Evolutionary conservation across 768 basidiomycete genomes (phyloP).

Genomic region (Bullera alba): DNA sequence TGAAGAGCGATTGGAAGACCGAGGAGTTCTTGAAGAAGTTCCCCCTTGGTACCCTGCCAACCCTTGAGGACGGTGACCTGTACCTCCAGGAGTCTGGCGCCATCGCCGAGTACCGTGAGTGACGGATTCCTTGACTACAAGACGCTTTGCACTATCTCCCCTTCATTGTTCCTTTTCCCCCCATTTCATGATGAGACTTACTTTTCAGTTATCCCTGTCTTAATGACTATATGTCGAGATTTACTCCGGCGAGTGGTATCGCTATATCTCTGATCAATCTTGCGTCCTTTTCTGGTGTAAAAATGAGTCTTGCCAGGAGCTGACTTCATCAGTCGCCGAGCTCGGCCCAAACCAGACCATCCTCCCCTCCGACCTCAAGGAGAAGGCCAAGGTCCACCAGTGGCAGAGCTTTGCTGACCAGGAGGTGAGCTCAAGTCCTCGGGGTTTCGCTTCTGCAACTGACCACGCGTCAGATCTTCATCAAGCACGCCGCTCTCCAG

Average conservation of each 20-base stretch:
- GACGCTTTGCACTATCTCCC: background rate
- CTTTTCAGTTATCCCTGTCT: constrained; percentile 67
- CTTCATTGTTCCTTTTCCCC: background rate
- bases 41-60: constrained; percentile 56
- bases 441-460: background rate
- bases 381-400: constrained; percentile 71
- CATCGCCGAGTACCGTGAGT: constrained; percentile 85
- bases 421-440: constrained; percentile 51
- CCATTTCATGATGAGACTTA: constrained; percentile 49
- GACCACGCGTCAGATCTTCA: constrained; percentile 26
- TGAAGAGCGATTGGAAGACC: constrained; percentile 35
- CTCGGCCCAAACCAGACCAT: constrained; percentile 72
- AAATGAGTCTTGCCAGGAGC: background rate
- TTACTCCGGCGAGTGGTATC: constrained; percentile 48
- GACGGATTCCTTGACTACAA: too few relatives aligned
- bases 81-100: constrained; percentile 70
- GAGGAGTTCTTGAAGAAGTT: constrained; percentile 54
- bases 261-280: constrained; percentile 41
- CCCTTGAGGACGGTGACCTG: constrained; percentile 67
- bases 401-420: constrained; percentile 71
- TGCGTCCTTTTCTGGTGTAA: background rate
- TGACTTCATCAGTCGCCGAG: constrained; percentile 58
- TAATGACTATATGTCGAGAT: constrained; percentile 57
- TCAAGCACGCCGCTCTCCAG: constrained; percentile 49
- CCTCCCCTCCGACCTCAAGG: constrained; percentile 59